Conservation (phyloP, 1,284 basidiomycete genomes). For the Retiboletus flavoniger region DNA sequence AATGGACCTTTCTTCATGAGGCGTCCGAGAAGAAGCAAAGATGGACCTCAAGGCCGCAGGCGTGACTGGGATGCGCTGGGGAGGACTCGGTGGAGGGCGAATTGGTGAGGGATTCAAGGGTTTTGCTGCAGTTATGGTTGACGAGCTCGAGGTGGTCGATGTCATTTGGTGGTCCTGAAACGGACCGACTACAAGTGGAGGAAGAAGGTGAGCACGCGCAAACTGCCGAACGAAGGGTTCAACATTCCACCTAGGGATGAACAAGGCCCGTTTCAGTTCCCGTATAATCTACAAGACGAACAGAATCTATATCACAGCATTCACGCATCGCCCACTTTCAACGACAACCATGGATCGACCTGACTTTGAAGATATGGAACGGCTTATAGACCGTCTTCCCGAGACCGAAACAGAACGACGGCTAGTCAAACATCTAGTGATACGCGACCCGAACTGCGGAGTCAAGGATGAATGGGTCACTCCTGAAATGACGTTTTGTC, state of each 20-base stretch:
- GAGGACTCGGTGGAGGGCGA: conserved; percentile 28
- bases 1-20: conserved; percentile 74
- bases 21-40: conserved; percentile 76
- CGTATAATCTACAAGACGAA: neutral
- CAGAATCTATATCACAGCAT: conserved; percentile 5
- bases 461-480: conserved; percentile 69
- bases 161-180: conserved; percentile 29
- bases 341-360: conserved; percentile 21
- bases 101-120: conserved; percentile 41
- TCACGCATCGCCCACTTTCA: neutral
- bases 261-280: neutral
- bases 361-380: conserved; percentile 48
- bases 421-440: conserved; percentile 53
- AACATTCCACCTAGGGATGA: neutral
- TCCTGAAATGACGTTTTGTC: conserved; percentile 58
- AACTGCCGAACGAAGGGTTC: conserved; percentile 21
- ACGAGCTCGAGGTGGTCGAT: conserved; percentile 52
- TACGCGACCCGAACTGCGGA: conserved; percentile 39
- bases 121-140: conserved; percentile 46
- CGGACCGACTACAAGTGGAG: neutral
- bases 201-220: conserved; percentile 14
- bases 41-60: conserved; percentile 76
- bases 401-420: conserved; percentile 50
- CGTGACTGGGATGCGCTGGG: conserved; percentile 71
- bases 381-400: conserved; percentile 52